Base-by-base conservation (phyloP, 441 rosid species). In the Flueggea neowawraea region DNA sequence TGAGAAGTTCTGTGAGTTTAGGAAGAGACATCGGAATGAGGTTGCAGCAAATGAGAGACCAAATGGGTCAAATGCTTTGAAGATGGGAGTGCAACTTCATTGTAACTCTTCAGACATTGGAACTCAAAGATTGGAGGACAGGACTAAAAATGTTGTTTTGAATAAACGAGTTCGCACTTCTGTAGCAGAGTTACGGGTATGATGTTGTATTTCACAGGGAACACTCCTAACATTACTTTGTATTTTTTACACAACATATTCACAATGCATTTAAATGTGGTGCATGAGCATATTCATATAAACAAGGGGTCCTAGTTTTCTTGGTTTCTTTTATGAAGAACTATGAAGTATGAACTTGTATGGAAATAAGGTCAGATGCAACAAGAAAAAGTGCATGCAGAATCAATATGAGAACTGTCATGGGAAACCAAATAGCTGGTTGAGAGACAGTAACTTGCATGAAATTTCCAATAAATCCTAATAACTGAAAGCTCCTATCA, bases 161-260 rank as follows among this genome's bases (percentile, higher is more conserved):
- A 82, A 73, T 67, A 86, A 82, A 79, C 75, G 87, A 39, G 78
- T 76, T 64, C 84, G 87, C 55, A 62, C 85, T 28, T 76, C 89
- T 45, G 70, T 76, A 13, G 79, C 91, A 17, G 86, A 85, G 60
- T 60, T 69, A 52, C 82, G 84, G 86, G 88, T 85, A 58, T 70
- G 33, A 86, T 74, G 58, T 43, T 55, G 15, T 8, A 12, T 57
- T 76, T 33, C 22, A 66, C 54, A 11, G 33, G 41, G 41, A 36
- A 36, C 6, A 5, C 9, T 36, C 7, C 41, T 36, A 4, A 36
- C 41, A 36, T 36, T 8, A 36, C 4, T 36, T 36, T 36, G 41
- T 0, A 36, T 36, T 36, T 36, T 2, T 36, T 36, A 2, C 2
- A 36, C 0, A 36, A 5, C 41, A 36, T 36, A 36, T 3, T 36